phyloP scores from a whole-genome alignment of 2,329 filamentous ascomycete genomes.

The Trichoderma pleuroti region DNA sequence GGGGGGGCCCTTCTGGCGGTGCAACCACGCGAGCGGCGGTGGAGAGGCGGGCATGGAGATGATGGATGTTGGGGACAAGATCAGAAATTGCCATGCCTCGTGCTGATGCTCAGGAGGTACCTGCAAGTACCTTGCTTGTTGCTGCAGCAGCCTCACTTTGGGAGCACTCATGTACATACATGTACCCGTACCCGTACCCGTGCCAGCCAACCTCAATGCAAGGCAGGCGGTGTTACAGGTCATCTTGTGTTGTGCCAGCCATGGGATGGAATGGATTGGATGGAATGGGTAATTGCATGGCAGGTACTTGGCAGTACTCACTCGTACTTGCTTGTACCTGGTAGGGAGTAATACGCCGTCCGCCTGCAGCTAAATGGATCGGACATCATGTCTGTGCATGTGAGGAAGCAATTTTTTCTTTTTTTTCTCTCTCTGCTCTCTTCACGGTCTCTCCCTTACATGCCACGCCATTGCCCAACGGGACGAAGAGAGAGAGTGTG shows the following conservation, averaged over 20 bases:
- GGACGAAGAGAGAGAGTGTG: background rate
- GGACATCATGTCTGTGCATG: background rate
- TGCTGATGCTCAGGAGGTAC: background rate
- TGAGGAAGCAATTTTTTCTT: background rate
- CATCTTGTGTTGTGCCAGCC: background rate
- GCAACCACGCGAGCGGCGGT: constrained; percentile 5
- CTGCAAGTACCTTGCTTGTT: background rate
- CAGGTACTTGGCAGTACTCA: background rate
- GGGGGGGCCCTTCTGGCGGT: background rate
- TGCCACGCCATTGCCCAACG: background rate
- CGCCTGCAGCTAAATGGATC: background rate
- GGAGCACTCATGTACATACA: background rate
- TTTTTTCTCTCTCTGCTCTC: background rate
- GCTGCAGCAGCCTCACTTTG: background rate
- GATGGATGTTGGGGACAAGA: background rate
- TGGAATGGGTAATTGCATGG: background rate
- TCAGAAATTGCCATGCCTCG: background rate
- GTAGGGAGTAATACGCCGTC: background rate
- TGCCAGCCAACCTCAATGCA: too few species aligned
- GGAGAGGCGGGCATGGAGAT: background rate
- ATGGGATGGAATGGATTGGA: background rate
- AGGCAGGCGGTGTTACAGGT: background rate
- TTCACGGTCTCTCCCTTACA: background rate
- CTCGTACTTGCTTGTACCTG: background rate
- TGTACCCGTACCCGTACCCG: background rate